Evolutionary conservation across 129 eudicot genomes (phyloP).

Genomic region (Solidago caesia): DNA sequence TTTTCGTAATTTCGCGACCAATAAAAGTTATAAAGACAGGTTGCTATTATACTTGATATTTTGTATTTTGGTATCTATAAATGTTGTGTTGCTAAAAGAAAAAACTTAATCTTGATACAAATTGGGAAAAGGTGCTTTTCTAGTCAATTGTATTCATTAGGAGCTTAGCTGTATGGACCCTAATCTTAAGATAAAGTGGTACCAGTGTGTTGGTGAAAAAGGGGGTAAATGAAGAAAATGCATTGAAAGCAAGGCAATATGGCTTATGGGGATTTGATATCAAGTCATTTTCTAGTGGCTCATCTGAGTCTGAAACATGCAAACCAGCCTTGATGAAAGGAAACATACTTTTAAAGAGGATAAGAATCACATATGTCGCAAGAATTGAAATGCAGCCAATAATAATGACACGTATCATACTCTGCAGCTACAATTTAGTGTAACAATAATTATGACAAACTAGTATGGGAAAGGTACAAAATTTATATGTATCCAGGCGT

Average conservation of each 20-base stretch:
- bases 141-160: slow-evolving; percentile 35
- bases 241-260: slow-evolving; percentile 36
- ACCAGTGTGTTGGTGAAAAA: slow-evolving; percentile 41
- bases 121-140: slow-evolving; percentile 19
- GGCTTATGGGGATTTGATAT: slow-evolving; percentile 29
- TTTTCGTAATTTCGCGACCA: neutral
- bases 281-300: slow-evolving; percentile 48
- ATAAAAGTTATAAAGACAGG: neutral
- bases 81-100: neutral
- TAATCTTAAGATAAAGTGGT: slow-evolving; percentile 33
- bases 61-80: neutral
- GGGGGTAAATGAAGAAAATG: slow-evolving; percentile 26
- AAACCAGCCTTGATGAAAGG: slow-evolving; percentile 22
- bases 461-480: slow-evolving; percentile 4
- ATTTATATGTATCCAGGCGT: neutral
- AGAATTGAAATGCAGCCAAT: slow-evolving; percentile 12
- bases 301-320: slow-evolving; percentile 24
- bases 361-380: neutral
- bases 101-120: slow-evolving; percentile 24
- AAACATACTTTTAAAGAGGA: slow-evolving; percentile 11
- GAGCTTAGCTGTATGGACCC: slow-evolving; percentile 51
- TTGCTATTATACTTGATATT: neutral
- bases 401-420: neutral
- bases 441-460: slow-evolving; percentile 5
- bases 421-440: neutral